Percentiles rank a stretch among this genome's conserved stretches.
Conservation (phyloP, 2,329 filamentous ascomycete species). For the Arachnomyces sp. region DNA sequence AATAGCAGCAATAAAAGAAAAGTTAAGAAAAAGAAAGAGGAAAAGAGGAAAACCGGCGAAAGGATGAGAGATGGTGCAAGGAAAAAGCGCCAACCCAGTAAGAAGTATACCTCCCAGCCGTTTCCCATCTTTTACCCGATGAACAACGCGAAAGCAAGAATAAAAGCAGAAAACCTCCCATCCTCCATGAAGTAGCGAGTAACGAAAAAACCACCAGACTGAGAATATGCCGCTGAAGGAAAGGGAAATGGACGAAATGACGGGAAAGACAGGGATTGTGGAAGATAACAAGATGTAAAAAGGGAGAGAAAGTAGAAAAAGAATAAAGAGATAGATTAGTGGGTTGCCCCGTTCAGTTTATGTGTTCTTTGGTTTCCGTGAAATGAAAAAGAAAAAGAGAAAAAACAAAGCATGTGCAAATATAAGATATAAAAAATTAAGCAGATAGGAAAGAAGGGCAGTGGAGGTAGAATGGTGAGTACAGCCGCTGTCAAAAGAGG, state of each 20-base stretch:
- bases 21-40: slow-evolving; percentile 6
- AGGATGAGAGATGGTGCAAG: neutral
- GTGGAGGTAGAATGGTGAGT: neutral
- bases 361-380: slow-evolving; percentile 14
- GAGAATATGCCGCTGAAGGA: neutral
- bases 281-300: slow-evolving; percentile 2
- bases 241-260: neutral
- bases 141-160: too few species aligned
- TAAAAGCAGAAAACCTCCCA: too few species aligned
- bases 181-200: too few species aligned
- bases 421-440: neutral
- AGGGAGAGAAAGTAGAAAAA: slow-evolving; percentile 8
- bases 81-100: slow-evolving; percentile 5
- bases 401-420: neutral
- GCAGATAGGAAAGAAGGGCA: neutral
- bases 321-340: slow-evolving; percentile 22
- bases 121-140: too few species aligned
- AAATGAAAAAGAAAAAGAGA: slow-evolving; percentile 2
- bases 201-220: too few species aligned
- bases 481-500: neutral
- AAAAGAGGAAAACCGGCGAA: slow-evolving; percentile 6
- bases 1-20: slow-evolving; percentile 7
- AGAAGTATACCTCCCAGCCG: neutral
- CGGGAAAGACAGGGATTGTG: neutral
- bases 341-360: slow-evolving; percentile 31